Evolutionary conservation across 1,284 basidiomycete species (phyloP), one percentile per base, ranked within the genome.

Genomic region (Cryptococcus sp.): DNA sequence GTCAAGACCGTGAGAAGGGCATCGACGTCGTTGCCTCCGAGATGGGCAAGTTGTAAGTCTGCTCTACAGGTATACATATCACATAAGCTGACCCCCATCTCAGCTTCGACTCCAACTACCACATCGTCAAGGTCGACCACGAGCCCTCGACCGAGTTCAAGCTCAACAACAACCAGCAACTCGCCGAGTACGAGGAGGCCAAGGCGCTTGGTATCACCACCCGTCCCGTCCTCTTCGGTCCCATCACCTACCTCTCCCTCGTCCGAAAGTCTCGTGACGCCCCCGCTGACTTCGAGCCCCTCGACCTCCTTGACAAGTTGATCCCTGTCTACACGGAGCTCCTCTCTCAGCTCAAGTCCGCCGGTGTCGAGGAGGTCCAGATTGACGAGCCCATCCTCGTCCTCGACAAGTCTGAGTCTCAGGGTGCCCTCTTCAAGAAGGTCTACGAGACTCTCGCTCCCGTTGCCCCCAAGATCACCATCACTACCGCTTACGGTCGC

Each of bases 61-160:
- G 7, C 22, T 41, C 49, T 13, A n/a, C 50, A 11, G 5, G 89
- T 95, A 27, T 25, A n/a, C 46, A 22, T 41, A 7, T 15, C 15
- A 15, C 47, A 49, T 43, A 43, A 47, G 60, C 59, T 64, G 40
- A 61, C 30, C 43, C 57, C 13, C 42, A 20, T 51, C 50, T 47
- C 66, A 92, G 92, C 93, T 99, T 98, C 81, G 95, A 99, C 83
- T 97, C 94, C 58, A 99, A 99, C 87, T 99, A 99, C 85, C 96
- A 99, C 84, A 95, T 90, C 77, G 93, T 99, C 81, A 95, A 98
- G 65, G 95, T 94, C 62, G 96, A 99, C 83, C 87, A 99, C 81
- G 90, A 91, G 22, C 89, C 93, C 62, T 83, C 85, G 73, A 92
- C 90, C 60, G 87, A 94, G 69, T 98, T 99, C 88, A 93, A 93